These are phyloP conservation scores for Podospora appendiculata DNA, from an alignment of 495 filamentous ascomycete genomes.

Conservation along the genomic window DNA sequence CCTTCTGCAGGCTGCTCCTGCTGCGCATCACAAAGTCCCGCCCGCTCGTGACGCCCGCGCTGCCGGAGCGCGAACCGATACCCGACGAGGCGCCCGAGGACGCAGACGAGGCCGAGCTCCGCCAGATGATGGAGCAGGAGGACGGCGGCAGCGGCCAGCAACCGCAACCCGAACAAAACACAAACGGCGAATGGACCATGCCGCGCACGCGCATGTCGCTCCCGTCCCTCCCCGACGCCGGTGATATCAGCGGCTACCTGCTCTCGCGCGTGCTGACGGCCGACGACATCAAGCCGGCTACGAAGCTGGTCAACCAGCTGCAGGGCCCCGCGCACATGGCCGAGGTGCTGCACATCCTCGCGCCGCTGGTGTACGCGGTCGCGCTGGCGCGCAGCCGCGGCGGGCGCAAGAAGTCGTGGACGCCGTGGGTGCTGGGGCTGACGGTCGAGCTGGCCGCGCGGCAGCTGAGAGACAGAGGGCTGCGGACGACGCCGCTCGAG, in stretches of 20 bases:
- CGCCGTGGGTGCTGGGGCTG: constrained; percentile 84
- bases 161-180: not conserved
- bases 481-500: constrained; percentile 77
- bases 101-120: constrained; percentile 29
- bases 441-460: constrained; percentile 80
- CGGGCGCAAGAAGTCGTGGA: constrained; percentile 64
- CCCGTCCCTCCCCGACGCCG: constrained; percentile 68
- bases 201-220: constrained; percentile 81
- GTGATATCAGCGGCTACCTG: constrained; percentile 76
- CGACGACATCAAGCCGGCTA: constrained; percentile 90
- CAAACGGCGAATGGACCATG: constrained; percentile 75
- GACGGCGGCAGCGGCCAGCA: constrained; percentile 12
- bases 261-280: constrained; percentile 87
- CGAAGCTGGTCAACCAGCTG: constrained; percentile 68
- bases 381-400: constrained; percentile 59
- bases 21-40: constrained; percentile 76
- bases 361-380: constrained; percentile 82
- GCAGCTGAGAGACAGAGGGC: constrained; percentile 67
- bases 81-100: constrained; percentile 44
- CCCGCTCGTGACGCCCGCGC: constrained; percentile 73
- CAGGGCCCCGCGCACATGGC: constrained; percentile 66
- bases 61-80: constrained; percentile 76
- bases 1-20: constrained; percentile 73
- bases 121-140: constrained; percentile 12
- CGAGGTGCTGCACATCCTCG: constrained; percentile 83